These are phyloP conservation scores for Scedosporium aurantiacum DNA, from an alignment of 2,329 filamentous ascomycete species.

Conservation along the genomic window DNA sequence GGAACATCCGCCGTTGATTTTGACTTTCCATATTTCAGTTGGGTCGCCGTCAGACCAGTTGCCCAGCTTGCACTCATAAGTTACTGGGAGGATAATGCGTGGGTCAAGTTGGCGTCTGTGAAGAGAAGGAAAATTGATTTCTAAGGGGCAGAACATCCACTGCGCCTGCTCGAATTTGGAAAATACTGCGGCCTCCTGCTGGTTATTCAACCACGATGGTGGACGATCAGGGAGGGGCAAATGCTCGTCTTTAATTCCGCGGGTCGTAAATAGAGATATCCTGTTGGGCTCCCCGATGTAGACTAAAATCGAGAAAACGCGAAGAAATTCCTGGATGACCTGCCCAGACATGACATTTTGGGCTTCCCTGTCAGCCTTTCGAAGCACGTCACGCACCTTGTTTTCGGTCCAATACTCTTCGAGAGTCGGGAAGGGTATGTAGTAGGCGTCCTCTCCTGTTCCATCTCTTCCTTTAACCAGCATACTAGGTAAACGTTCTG, in stretches of 20 bases:
- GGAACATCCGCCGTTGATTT: background rate
- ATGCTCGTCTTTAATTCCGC: background rate
- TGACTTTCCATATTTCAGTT: background rate
- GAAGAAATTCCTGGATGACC: background rate
- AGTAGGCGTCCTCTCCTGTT: background rate
- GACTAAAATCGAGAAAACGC: background rate
- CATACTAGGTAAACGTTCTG: background rate
- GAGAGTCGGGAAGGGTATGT: background rate
- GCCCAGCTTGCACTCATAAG: background rate
- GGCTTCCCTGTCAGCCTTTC: background rate
- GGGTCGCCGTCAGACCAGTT: background rate
- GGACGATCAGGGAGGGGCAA: background rate
- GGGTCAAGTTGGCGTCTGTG: background rate
- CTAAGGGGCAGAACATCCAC: background rate
- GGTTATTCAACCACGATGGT: background rate
- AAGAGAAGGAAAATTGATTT: background rate
- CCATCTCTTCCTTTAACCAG: background rate
- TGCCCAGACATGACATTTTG: background rate
- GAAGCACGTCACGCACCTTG: background rate
- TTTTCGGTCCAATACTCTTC: background rate
- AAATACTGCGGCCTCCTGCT: background rate
- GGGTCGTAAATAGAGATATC: background rate
- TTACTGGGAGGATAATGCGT: background rate
- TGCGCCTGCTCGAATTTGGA: background rate
- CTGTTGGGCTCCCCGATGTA: background rate